A percentile compares a stretch with the other conserved stretches of the same genome.
These are phyloP conservation scores for Plasmopara viticola DNA, from an alignment of 352 stramenopile species.

Conservation along the genomic window DNA sequence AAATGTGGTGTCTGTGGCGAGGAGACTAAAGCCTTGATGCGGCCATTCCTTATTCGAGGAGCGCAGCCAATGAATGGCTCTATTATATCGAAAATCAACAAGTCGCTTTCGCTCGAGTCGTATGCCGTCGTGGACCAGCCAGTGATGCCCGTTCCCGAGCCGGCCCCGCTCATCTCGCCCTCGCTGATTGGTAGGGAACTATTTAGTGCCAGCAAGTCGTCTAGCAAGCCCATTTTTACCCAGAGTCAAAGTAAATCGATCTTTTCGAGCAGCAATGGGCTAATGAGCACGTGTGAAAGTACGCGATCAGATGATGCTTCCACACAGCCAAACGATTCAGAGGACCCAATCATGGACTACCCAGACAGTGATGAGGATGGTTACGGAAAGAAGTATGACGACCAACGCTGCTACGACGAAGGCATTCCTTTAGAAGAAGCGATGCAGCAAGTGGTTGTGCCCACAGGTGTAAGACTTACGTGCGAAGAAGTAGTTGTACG, in stretches of 20 bases:
- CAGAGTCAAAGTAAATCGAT: conserved; percentile 31
- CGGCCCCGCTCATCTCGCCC: conserved; percentile 27
- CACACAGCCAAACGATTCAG: conserved; percentile 47
- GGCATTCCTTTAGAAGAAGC: conserved; percentile 60
- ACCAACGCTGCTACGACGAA: conserved; percentile 65
- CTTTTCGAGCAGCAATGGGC: conserved; percentile 26
- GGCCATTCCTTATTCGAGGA: conserved; percentile 70
- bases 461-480: conserved; percentile 42
- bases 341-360: conserved; percentile 38
- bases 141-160: conserved; percentile 24
- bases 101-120: conserved; percentile 62
- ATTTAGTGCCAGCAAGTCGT: conserved; percentile 34
- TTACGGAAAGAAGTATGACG: conserved; percentile 46
- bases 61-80: conserved; percentile 68
- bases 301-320: conserved; percentile 32
- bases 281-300: conserved; percentile 16
- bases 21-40: conserved; percentile 59
- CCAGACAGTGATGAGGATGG: conserved; percentile 33
- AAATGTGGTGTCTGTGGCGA: conserved; percentile 72
- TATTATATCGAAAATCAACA: conserved; percentile 64
- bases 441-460: conserved; percentile 73
- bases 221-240: conserved; percentile 33
- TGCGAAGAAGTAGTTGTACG: conserved; percentile 72
- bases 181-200: conserved; percentile 20
- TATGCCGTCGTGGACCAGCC: conserved; percentile 47